Conservation (phyloP, 306 rosid species). For the Lithocarpus polystachyus region DNA sequence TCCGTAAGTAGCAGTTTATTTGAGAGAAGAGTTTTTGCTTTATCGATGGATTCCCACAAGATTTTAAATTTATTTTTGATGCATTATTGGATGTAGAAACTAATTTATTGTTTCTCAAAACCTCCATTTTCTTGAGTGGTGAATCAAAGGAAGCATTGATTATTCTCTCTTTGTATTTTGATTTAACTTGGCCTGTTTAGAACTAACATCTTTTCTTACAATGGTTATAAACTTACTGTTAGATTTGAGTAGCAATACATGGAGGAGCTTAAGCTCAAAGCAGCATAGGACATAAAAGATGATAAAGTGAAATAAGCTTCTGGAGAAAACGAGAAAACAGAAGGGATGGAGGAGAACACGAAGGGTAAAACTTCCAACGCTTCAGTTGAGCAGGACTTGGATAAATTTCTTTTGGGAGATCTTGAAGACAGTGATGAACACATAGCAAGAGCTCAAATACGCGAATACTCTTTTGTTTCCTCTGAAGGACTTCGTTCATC, state of each 20-base stretch:
- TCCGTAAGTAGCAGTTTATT: slow-evolving; percentile 65
- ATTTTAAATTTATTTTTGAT: neutral
- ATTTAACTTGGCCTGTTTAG: slow-evolving; percentile 4
- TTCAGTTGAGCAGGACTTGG: no score
- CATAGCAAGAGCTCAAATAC: no score
- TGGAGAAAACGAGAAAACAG: no score
- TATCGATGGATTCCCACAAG: neutral
- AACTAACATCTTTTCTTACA: neutral
- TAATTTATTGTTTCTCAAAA: neutral
- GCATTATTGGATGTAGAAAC: neutral
- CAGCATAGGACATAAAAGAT: no score
- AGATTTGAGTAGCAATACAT: slow-evolving; percentile 80
- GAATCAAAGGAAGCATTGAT: neutral
- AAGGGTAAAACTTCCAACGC: no score
- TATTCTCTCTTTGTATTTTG: neutral
- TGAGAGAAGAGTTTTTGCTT: slow-evolving; percentile 15
- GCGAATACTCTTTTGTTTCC: no score
- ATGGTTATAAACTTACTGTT: slow-evolving; percentile 27
- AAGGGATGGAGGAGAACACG: no score
- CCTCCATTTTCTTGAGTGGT: neutral
- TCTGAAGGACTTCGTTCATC: no score
- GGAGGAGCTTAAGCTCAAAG: slow-evolving; percentile 82
- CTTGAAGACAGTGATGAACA: no score
- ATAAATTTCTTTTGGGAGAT: no score
- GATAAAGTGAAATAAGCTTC: no score